A percentile compares a stretch with the other conserved stretches of the same genome.
These are phyloP conservation scores for Leccinum subgranulosum DNA, from an alignment of 768 basidiomycete genomes.

Conservation along the genomic window DNA sequence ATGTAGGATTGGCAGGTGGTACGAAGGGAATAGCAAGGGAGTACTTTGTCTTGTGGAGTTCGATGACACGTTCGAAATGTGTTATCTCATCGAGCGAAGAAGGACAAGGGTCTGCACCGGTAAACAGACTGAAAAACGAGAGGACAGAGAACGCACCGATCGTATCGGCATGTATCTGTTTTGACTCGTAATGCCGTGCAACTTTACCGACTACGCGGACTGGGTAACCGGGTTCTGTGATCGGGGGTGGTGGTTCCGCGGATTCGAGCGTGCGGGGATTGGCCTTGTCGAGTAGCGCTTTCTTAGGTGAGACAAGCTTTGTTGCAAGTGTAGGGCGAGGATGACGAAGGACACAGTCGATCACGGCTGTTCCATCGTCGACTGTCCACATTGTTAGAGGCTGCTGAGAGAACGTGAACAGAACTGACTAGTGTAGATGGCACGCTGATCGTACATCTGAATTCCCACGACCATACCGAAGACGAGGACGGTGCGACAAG, in stretches of 20 bases:
- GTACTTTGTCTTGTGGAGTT: constrained; percentile 54
- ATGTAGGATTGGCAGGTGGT: constrained; percentile 27
- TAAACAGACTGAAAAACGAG: neutral
- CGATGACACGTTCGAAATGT: constrained; percentile 52
- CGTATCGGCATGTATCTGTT: constrained; percentile 45
- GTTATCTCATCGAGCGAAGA: constrained; percentile 57
- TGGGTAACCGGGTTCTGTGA: constrained; percentile 45
- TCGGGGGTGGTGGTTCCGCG: constrained; percentile 30
- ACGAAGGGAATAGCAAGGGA: constrained; percentile 45
- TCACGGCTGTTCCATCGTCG: constrained; percentile 72
- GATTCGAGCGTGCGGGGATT: neutral
- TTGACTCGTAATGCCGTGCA: constrained; percentile 35
- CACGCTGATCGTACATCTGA: constrained; percentile 53
- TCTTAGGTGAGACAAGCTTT: constrained; percentile 16
- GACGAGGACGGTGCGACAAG: constrained; percentile 61
- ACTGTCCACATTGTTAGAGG: constrained; percentile 38
- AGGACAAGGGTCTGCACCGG: constrained; percentile 38
- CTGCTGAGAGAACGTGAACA: neutral
- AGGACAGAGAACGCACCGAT: constrained; percentile 42
- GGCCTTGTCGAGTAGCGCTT: constrained; percentile 7
- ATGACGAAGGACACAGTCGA: constrained; percentile 59
- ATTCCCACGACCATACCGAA: constrained; percentile 67
- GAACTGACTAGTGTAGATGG: constrained; percentile 53
- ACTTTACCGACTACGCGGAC: constrained; percentile 50
- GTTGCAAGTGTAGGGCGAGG: constrained; percentile 27